Evolutionary conservation across 2,329 filamentous ascomycete genomes (phyloP), one percentile per base, ranked within the genome.

Genomic region (Neofusicoccum sp.): DNA sequence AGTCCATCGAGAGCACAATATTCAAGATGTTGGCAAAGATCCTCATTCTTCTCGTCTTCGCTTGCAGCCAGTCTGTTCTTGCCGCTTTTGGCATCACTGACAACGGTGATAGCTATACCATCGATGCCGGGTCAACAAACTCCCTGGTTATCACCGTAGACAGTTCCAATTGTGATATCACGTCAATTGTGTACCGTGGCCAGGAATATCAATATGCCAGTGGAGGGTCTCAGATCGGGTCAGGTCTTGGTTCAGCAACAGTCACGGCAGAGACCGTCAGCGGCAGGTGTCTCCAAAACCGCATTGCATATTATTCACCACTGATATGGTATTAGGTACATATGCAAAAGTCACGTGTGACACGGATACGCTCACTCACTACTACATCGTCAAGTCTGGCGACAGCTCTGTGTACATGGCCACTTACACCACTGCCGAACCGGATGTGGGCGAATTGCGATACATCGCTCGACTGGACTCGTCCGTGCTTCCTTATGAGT

Each of bases 271-370:
- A 68, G 38, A 69, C 66, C 2, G 62, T 72, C 38, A 72, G 66
- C 60, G 74, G 68, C 70, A 59, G 58, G 66, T 63, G 11, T 1
- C 4, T 34, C 20, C 20, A 20, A 20, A 20, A 12, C 3, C 6
- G 6, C 4, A n/a, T 8, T 3, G 1, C 9, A 4, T 62, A 62
- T 56, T 40, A 20, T 53, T 24, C 4, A 30, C 40, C 11, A 43
- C 54, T 62, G 31, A 58, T 11, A 16, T 14, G 1, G n/a, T 31
- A 1, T 24, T 34, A 69, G 68, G 47, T 58, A 70, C 75, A 63
- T 86, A 85, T 68, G 80, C 86, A 66, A 87, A 86, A 70, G 79
- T 88, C 38, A 86, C 83, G 12, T 87, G 85, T 67, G 79, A 77
- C 7, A 84, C 84, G 0, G 78, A 75, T 45, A 86, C 80, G n/a